Evolutionary conservation across 176 grass and related monocot genomes (phyloP), one percentile per base, ranked within the genome.

Genomic region (Bothriochloa decipiens): DNA sequence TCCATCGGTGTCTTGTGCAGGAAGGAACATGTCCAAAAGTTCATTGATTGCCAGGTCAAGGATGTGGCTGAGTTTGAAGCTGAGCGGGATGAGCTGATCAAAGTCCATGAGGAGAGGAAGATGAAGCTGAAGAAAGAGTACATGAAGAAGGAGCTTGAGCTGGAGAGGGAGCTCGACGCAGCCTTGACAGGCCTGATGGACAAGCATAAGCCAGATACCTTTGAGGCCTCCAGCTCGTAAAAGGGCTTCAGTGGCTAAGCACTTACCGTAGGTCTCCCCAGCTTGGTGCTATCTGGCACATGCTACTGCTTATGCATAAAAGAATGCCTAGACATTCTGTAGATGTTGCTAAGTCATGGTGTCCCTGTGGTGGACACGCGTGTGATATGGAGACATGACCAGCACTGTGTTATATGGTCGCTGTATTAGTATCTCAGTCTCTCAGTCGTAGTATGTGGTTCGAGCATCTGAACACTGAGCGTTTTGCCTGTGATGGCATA

Each of bases 1-100:
- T 39, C n/a, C 39, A 60, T 25, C 33, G 4, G 0, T 50, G 7
- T 70, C 26, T 28, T 70, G 43, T 67, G 47, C 79, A 98, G 95
- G 85, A 91, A 88, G 79, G 87, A 93, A 52, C 66, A 93, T 4
- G 86, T 87, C 7, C 62, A 85, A 3, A 79, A 53, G 81, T 95
- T 98, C 74, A 91, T 93, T 14, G 79, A 91, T 66, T 88, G 76
- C 64, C 91, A 90, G 58, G 89, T 76, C 11, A 93, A 95, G 87
- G 91, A 90, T 6, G 76, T 95, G 0, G 82, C 69, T 32, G 74
- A 88, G 78, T 92, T 95, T 14, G 83, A 90, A 67, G 77, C 79
- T 1, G 87, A 87, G 53, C 82, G 91, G 78, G 92, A 91, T 11
- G 70, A 88, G 35, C 53, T 93, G 68, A 83, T 98, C 69, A 62